phyloP scores from a whole-genome alignment of 2,329 filamentous ascomycete genomes.

The Nemania sp. region DNA sequence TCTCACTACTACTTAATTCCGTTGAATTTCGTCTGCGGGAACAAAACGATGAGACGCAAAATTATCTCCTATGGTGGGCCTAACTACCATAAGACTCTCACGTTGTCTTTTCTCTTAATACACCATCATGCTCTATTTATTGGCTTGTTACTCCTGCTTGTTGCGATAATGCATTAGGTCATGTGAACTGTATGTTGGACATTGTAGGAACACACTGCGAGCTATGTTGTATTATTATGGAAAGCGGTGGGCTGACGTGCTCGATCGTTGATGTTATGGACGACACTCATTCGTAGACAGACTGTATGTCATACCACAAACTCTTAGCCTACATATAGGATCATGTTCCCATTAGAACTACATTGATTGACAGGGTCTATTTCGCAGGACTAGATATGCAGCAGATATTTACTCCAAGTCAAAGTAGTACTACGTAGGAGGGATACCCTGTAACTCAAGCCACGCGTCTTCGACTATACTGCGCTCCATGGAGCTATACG shows the following conservation, averaged over 20 bases:
- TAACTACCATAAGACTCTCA: background rate
- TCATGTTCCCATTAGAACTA: background rate
- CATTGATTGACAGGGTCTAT: slow-evolving; percentile 6
- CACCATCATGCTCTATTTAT: background rate
- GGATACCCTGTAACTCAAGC: background rate
- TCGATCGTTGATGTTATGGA: background rate
- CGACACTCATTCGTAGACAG: background rate
- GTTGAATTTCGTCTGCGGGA: background rate
- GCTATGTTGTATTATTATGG: background rate
- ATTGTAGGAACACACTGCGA: background rate
- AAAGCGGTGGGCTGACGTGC: slow-evolving; percentile 12
- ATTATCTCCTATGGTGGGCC: background rate
- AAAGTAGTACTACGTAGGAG: background rate
- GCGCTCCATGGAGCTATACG: background rate
- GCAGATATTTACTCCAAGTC: background rate
- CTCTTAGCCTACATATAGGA: slow-evolving; percentile 1
- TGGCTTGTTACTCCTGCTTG: background rate
- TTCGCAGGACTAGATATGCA: background rate
- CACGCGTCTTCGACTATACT: slow-evolving; percentile 4
- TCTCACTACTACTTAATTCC: slow-evolving; percentile 9
- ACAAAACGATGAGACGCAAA: background rate
- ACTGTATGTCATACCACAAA: slow-evolving; percentile 1
- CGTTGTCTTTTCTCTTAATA: slow-evolving; percentile 6
- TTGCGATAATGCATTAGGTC: too few relatives aligned
- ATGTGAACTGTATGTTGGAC: background rate